Base-by-base conservation (phyloP, 768 basidiomycete species). In the Mycena alexandri region DNA sequence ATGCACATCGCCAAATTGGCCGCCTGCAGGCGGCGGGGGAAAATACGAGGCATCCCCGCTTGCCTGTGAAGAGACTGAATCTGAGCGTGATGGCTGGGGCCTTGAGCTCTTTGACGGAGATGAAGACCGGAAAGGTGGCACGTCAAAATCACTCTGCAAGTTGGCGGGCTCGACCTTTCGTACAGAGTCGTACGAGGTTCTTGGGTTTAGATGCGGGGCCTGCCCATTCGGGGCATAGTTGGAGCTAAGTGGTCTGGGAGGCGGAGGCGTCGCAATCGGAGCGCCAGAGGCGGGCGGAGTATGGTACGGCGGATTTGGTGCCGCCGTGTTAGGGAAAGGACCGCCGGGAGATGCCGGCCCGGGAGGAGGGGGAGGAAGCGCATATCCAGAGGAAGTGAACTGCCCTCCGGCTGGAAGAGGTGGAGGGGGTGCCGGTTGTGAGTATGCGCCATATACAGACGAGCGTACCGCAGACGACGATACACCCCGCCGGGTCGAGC, bases 401-500 rank as follows among this genome's bases (percentile, higher is more conserved):
- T 58, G 59, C 13, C 56, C 48, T 14, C 65, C 57, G 22, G 65
- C 8, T 19, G 69, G 58, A 38, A 58, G 58, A 29, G 59, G 56
- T 21, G 55, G 56, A 4, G 69, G 57, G 8, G 73, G 72, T 34
- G 67, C 54, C 5, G 73, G 72, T 3, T 74, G 69, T 12, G 73
- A 57, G 42, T 73, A 73, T 42, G 71, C 48, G 47, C 55, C 63
- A 24, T 70, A 77, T 17, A 74, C 67, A 41, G 73, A 72, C 62
- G 75, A 74, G n/a, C 73, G 73, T 53, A 72, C 71, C 25, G 76
- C 75, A 24, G 72, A 68, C 47, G 71, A 68, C 50, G 71, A 72
- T 21, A 63, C 72, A 17, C 74, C 73, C 53, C 82, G 79, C 55
- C 75, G 79, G 38, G 79, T 53, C 53, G 78, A 77, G 64, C 80